These are phyloP conservation scores for Mrakia blollopis DNA, from an alignment of 768 basidiomycete genomes.

Conservation along the genomic window DNA sequence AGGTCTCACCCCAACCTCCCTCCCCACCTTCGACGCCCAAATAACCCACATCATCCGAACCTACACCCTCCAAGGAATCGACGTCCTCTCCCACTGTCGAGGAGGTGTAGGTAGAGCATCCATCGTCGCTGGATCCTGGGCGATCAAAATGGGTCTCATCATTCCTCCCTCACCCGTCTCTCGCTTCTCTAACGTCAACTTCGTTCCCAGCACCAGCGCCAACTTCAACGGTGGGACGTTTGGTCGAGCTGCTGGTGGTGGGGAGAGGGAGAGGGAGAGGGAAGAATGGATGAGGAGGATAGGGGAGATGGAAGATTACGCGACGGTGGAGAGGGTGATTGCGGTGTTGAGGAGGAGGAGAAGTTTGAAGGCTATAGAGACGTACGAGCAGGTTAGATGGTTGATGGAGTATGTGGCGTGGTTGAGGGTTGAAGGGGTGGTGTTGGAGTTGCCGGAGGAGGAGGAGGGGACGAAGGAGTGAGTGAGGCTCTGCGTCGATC, in stretches of 20 bases:
- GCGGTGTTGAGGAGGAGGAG: constrained; percentile 65
- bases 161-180: constrained; percentile 42
- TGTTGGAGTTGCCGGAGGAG: background rate
- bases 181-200: background rate
- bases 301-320: constrained; percentile 42
- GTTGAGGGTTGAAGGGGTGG: constrained; percentile 15
- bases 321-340: constrained; percentile 68
- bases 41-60: constrained; percentile 60
- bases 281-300: background rate
- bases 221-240: constrained; percentile 50
- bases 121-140: constrained; percentile 85
- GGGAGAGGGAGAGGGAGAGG: constrained; percentile 32
- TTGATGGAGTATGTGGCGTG: constrained; percentile 23
- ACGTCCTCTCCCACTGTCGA: constrained; percentile 81
- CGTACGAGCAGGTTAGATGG: constrained; percentile 72
- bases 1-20: constrained; percentile 68
- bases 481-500: background rate
- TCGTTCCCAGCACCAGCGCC: too few relatives aligned
- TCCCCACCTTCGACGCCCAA: constrained; percentile 59
- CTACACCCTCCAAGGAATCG: constrained; percentile 68
- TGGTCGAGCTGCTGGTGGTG: background rate
- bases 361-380: constrained; percentile 87
- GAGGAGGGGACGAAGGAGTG: background rate
- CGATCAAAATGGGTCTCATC: constrained; percentile 83
- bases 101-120: constrained; percentile 93